phyloP scores from a whole-genome alignment of 2,329 filamentous ascomycete species.

The Zasmidium citrigriseum region DNA sequence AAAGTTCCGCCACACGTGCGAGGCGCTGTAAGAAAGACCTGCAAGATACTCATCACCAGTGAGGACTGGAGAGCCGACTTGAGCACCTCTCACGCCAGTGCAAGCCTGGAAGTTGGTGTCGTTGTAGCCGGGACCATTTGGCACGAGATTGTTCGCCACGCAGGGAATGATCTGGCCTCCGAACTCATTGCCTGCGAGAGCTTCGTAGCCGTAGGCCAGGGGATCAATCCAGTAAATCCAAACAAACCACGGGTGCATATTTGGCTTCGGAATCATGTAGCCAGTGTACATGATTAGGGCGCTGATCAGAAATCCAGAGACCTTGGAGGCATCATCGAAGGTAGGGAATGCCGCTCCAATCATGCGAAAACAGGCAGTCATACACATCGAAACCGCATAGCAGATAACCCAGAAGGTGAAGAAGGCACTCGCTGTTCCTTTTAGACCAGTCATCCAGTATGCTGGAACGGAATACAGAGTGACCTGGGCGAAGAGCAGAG shows the following conservation, averaged over 20 bases:
- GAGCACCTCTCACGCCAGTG: constrained; percentile 57
- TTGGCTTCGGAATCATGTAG: constrained; percentile 34
- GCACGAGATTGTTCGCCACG: constrained; percentile 44
- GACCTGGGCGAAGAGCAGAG: constrained; percentile 60
- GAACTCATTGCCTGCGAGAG: constrained; percentile 68
- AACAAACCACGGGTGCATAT: constrained; percentile 53
- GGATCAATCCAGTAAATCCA: constrained; percentile 61
- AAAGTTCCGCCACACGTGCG: constrained; percentile 57
- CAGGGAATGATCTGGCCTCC: constrained; percentile 60
- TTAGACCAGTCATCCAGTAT: constrained; percentile 66
- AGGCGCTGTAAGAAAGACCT: constrained; percentile 50
- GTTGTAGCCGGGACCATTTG: constrained; percentile 41
- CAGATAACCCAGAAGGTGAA: constrained; percentile 63
- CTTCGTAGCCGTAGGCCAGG: constrained; percentile 45
- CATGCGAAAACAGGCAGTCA: constrained; percentile 49
- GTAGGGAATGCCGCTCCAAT: constrained; percentile 38
- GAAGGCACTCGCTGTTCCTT: constrained; percentile 54
- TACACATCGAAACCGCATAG: constrained; percentile 48
- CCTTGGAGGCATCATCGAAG: constrained; percentile 34
- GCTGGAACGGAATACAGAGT: constrained; percentile 59
- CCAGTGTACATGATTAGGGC: constrained; percentile 36
- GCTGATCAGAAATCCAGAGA: constrained; percentile 32
- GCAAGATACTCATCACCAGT: constrained; percentile 63
- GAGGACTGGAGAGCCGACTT: constrained; percentile 55
- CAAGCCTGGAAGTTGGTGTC: constrained; percentile 37